Conservation (phyloP, 768 basidiomycete genomes). For the Boletus tomentosulus region DNA sequence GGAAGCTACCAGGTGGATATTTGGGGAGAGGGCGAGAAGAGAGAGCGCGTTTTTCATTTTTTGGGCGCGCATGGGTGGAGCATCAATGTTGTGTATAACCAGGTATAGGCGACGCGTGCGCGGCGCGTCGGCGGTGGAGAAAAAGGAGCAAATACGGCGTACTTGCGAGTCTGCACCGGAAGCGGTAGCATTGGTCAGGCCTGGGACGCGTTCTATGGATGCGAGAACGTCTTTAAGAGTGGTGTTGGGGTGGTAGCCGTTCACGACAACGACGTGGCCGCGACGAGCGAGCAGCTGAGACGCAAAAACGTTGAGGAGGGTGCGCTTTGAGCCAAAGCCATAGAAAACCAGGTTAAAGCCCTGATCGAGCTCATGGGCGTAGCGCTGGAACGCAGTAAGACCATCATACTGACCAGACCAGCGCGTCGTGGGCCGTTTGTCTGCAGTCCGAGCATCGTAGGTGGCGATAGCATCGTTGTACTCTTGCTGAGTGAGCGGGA, state of each 20-base stretch:
- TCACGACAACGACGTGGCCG: constrained; percentile 74
- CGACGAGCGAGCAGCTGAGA: constrained; percentile 45
- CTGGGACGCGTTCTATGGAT: constrained; percentile 46
- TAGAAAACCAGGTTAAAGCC: constrained; percentile 90
- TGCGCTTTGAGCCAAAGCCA: constrained; percentile 86
- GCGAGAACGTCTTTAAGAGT: constrained; percentile 63
- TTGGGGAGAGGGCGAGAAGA: constrained; percentile 65
- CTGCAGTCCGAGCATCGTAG: constrained; percentile 16
- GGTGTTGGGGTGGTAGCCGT: constrained; percentile 72
- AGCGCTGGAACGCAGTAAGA: constrained; percentile 48
- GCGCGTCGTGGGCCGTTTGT: constrained; percentile 10
- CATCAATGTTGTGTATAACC: constrained; percentile 87
- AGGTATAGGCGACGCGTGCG: constrained; percentile 57
- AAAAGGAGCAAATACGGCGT: constrained; percentile 61
- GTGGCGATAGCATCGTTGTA: constrained; percentile 37
- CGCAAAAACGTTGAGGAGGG: constrained; percentile 72
- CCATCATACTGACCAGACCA: constrained; percentile 17
- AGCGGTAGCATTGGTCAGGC: constrained; percentile 8
- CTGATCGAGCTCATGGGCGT: constrained; percentile 65
- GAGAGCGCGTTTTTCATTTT: constrained; percentile 66
- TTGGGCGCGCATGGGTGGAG: constrained; percentile 58
- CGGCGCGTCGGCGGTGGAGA: constrained; percentile 37
- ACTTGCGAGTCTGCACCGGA: constrained; percentile 55
- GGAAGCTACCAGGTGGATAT: constrained; percentile 80
- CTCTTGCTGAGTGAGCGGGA: constrained; percentile 66